Percentiles rank a stretch among this genome's conserved stretches.
Conservation (phyloP, 1,284 basidiomycete genomes). For the Stereum hirsutum region DNA sequence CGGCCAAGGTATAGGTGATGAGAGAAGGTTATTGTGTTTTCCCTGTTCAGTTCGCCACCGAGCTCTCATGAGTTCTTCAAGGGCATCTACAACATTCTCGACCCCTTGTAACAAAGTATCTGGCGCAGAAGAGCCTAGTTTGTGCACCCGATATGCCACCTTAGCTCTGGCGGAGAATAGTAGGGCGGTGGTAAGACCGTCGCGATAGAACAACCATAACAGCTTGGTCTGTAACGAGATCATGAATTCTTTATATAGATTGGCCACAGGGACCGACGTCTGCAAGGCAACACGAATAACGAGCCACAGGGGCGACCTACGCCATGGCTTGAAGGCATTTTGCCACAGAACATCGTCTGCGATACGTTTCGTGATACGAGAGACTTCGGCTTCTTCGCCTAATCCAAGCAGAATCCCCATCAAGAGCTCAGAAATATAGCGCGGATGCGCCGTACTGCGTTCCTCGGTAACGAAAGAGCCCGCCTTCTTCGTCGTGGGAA, state of each 20-base stretch:
- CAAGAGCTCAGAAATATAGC: slow-evolving; percentile 33
- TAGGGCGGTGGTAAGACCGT: slow-evolving; percentile 9
- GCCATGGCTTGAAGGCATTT: slow-evolving; percentile 29
- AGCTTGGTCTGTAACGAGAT: slow-evolving; percentile 24
- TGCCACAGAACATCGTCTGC: slow-evolving; percentile 35
- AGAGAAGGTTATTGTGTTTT: too few relatives aligned
- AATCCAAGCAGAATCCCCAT: slow-evolving; percentile 28
- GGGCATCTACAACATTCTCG: slow-evolving; percentile 6
- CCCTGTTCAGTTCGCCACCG: too few relatives aligned
- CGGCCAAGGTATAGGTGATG: too few relatives aligned
- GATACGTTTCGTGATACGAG: slow-evolving; percentile 28
- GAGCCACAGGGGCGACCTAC: slow-evolving; percentile 35
- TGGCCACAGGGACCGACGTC: slow-evolving; percentile 21
- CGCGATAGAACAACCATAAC: neutral
- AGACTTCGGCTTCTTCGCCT: slow-evolving; percentile 16
- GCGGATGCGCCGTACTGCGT: slow-evolving; percentile 25
- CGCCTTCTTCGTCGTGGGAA: slow-evolving; percentile 13
- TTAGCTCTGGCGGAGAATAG: slow-evolving; percentile 23
- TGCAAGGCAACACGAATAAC: slow-evolving; percentile 36
- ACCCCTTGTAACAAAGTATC: slow-evolving; percentile 14
- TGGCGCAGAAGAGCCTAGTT: slow-evolving; percentile 20
- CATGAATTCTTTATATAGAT: slow-evolving; percentile 38
- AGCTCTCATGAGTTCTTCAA: slow-evolving; percentile 14
- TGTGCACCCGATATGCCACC: slow-evolving; percentile 24
- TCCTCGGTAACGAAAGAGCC: slow-evolving; percentile 16